Evolutionary conservation across 306 rosid species (phyloP).

Genomic region (Styphnolobium japonicum): DNA sequence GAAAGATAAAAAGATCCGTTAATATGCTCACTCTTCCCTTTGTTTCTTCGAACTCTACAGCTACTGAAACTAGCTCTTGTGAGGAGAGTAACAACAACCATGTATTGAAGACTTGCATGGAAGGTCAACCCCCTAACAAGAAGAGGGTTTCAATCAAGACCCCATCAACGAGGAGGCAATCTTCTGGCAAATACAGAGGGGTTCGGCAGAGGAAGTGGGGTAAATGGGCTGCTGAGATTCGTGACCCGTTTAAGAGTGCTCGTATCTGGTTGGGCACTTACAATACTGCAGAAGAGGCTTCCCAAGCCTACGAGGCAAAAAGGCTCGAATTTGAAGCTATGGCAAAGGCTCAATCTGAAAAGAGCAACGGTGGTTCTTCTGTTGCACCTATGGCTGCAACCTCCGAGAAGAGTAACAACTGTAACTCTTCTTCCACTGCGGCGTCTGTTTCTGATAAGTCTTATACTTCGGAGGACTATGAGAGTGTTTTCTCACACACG

Average conservation of each 20-base stretch:
- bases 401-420: constrained; percentile 10
- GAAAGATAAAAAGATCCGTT: constrained; percentile 34
- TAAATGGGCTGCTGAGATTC: constrained; percentile 93
- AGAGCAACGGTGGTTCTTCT: not conserved
- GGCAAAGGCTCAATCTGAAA: constrained; percentile 19
- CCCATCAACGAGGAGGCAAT: not conserved
- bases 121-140: not conserved
- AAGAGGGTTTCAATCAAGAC: constrained; percentile 26
- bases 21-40: constrained; percentile 43
- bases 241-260: constrained; percentile 55
- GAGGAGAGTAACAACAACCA: constrained; percentile 27
- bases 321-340: constrained; percentile 44
- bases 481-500: constrained; percentile 38
- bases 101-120: not conserved
- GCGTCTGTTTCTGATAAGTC: not conserved
- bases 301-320: constrained; percentile 58
- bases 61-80: constrained; percentile 24
- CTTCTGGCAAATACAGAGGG: constrained; percentile 56
- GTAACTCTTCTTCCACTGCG: not conserved
- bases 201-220: constrained; percentile 88
- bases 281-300: constrained; percentile 75
- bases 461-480: constrained; percentile 34
- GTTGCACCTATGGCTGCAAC: not conserved
- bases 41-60: not conserved
- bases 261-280: constrained; percentile 86